Evolutionary conservation across 495 filamentous ascomycete species (phyloP).

Genomic region (Tuber calosporum): DNA sequence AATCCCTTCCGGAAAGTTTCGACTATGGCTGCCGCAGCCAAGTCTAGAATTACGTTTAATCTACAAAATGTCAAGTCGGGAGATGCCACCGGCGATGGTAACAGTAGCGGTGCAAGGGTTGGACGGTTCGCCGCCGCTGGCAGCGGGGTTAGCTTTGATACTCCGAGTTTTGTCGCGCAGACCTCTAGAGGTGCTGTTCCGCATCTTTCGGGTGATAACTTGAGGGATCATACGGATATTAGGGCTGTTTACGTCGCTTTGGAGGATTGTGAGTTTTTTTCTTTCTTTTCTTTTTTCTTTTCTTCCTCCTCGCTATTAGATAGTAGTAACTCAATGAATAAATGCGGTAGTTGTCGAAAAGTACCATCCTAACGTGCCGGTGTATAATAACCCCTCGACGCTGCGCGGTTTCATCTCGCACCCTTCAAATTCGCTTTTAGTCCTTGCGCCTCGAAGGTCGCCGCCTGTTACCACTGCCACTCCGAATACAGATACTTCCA

Average conservation of each 20-base stretch:
- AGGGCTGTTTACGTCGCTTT: constrained; percentile 69
- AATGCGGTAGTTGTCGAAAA: constrained; percentile 66
- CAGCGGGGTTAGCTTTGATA: constrained; percentile 42
- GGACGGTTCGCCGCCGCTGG: not conserved
- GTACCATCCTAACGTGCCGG: constrained; percentile 49
- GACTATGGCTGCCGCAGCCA: not conserved
- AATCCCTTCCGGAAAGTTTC: not conserved
- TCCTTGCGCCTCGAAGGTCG: constrained; percentile 73
- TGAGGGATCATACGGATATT: constrained; percentile 57
- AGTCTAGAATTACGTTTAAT: not conserved
- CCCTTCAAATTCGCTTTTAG: constrained; percentile 50
- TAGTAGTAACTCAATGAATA: constrained; percentile 42
- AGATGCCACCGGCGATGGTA: not conserved
- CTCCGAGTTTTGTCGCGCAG: constrained; percentile 71
- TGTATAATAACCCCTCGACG: constrained; percentile 51
- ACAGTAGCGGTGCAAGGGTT: not conserved
- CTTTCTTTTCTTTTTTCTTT: constrained; percentile 9
- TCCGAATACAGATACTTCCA: constrained; percentile 62
- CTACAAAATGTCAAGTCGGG: not conserved
- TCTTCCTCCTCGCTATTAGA: not conserved
- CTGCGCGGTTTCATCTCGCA: constrained; percentile 67
- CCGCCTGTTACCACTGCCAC: constrained; percentile 66
- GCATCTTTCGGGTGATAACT: constrained; percentile 80
- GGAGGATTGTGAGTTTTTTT: constrained; percentile 74
- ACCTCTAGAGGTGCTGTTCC: constrained; percentile 77